Evolutionary conservation across 257 asterid species (phyloP), one percentile per base, ranked within the genome.

Genomic region (Solanum ossicruentum): DNA sequence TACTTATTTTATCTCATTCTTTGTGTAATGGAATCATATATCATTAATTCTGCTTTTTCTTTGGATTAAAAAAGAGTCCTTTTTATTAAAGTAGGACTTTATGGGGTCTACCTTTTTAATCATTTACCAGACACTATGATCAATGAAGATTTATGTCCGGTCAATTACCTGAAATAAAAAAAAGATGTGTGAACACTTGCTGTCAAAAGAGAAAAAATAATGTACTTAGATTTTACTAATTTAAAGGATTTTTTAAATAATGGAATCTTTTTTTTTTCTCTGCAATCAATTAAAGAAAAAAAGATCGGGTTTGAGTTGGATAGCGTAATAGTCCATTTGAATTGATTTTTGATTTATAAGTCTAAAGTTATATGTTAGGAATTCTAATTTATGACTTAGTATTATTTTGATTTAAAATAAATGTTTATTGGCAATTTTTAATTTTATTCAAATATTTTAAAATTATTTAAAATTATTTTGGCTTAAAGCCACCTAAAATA

Each of bases 111-210:
- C 65, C 12, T 52, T 75, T 77, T 26, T 77, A 77, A 77, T 77
- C 63, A 77, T 77, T 77, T 77, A 77, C 18, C 10, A 51, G 61
- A 77, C 82, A 77, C 49, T 51, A 26, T 9, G 60, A 51, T 16
- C 65, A 77, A 23, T 51, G 47, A 23, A 51, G 82, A 77, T 51
- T 51, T 75, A 4, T 26, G 17, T 77, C 23, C 65, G 21, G 2
- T 7, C 81, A 73, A 73, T 32, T 21, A 45, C n/a, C 56, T n/a
- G 21, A 77, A 26, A 52, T 26, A 9, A 77, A 77, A 36, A 32
- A 70, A 77, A 10, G 65, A 77, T 8, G 82, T 77, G 63, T 77
- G 82, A 52, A 77, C 63, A 26, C 82, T 77, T 7, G 82, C 82
- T 77, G 82, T 77, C 82, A 9, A 75, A 16, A 49, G 82, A 51